These are phyloP conservation scores for Scolecobasidium constrictum DNA, from an alignment of 2,329 filamentous ascomycete species.

Conservation along the genomic window DNA sequence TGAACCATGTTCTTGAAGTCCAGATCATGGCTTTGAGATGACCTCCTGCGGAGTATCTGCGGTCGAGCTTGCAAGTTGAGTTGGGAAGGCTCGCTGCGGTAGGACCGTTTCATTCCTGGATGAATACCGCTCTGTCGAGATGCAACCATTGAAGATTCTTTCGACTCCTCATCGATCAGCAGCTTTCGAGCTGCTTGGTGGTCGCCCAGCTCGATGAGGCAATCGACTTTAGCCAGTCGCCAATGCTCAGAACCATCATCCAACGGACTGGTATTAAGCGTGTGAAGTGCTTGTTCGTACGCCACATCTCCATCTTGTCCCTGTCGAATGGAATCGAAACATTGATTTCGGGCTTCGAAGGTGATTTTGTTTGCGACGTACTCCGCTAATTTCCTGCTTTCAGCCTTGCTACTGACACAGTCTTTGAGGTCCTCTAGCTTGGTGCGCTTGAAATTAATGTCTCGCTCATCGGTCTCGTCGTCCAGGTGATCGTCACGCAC, in stretches of 20 bases:
- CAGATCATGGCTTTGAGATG: no score
- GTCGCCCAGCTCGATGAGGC: slow-evolving; percentile 4
- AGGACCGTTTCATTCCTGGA: no score
- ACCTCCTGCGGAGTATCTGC: no score
- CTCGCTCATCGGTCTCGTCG: background rate
- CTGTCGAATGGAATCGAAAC: slow-evolving; percentile 3
- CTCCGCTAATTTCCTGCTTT: background rate
- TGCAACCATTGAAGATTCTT: no score
- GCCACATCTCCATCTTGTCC: slow-evolving; percentile 4
- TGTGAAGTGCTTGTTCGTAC: slow-evolving; percentile 1
- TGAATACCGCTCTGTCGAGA: no score
- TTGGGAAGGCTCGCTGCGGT: no score
- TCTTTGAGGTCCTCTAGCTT: background rate
- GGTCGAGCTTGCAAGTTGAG: no score
- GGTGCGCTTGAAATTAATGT: background rate
- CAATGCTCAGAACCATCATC: slow-evolving; percentile 4
- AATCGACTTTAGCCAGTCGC: slow-evolving; percentile 3
- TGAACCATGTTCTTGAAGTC: background rate
- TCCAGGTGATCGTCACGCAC: background rate
- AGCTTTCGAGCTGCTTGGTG: slow-evolving; percentile 7
- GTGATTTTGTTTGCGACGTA: slow-evolving; percentile 1
- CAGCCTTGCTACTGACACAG: background rate
- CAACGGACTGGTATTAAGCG: background rate
- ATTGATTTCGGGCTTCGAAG: slow-evolving; percentile 4
- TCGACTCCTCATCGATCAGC: no score